Evolutionary conservation across 2,329 filamentous ascomycete genomes (phyloP).

Genomic region (Didymella segeticola): DNA sequence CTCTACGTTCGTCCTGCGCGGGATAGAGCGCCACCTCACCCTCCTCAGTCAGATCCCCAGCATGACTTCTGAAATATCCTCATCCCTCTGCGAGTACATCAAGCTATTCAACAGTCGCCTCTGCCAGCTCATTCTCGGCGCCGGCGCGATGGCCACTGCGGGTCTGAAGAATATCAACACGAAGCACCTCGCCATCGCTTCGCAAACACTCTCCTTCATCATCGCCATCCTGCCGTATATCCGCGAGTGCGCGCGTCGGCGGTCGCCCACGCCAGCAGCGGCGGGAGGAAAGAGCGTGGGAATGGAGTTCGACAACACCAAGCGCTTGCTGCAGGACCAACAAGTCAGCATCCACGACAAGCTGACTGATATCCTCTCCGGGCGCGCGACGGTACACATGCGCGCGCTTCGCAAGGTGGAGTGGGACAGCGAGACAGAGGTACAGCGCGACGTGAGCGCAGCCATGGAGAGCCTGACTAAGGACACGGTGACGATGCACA

Average conservation of each 20-base stretch:
- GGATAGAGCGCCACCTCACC: constrained; percentile 82
- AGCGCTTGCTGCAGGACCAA: constrained; percentile 84
- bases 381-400: constrained; percentile 75
- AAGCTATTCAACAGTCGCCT: constrained; percentile 95
- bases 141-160: constrained; percentile 85
- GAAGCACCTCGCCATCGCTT: constrained; percentile 90
- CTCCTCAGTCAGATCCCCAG: constrained; percentile 85
- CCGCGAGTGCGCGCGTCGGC: constrained; percentile 86
- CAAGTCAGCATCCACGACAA: constrained; percentile 92
- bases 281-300: constrained; percentile 55
- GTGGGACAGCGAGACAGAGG: constrained; percentile 66
- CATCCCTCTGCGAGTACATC: constrained; percentile 81
- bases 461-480: constrained; percentile 90
- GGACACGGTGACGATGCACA: constrained; percentile 83
- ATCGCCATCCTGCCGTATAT: constrained; percentile 87
- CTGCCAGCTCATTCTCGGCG: constrained; percentile 94
- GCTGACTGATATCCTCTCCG: constrained; percentile 89
- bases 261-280: constrained; percentile 55
- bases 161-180: constrained; percentile 91
- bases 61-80: constrained; percentile 83
- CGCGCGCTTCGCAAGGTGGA: constrained; percentile 76
- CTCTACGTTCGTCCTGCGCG: constrained; percentile 79
- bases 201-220: constrained; percentile 86
- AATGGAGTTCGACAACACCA: constrained; percentile 87
- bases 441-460: constrained; percentile 59